Evolutionary conservation across 1,139 yeast species (phyloP), one percentile per base, ranked within the genome.

Genomic region (Pichia sp.): DNA sequence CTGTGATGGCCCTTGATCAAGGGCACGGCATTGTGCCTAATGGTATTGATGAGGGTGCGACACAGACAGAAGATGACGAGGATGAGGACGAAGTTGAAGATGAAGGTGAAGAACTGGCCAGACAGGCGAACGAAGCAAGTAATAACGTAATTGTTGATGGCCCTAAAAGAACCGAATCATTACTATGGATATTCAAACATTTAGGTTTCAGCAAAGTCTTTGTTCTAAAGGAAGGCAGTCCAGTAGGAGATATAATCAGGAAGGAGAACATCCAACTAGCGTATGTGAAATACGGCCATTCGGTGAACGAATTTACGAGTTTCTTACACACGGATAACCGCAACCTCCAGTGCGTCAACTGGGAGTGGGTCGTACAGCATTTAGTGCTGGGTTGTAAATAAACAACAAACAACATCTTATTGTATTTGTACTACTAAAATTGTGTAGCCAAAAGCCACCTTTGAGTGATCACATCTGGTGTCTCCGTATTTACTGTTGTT

Each of bases 331-430:
- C n/a, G 27, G 23, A 29, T 7, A 27, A 3, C 16, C 26, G 4
- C 5, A 10, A 37, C 16, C 29, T 27, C 9, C 29, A 28, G 6
- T 4, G 27, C 3, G 41, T 78, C 6, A 67, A 74, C 52, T 81
- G 86, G 81, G 90, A 83, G 58, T 82, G 90, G 90, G 67, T 81
- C 1, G 85, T 82, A 1, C 90, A 83, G 53, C 76, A 86, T 55
- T 71, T 81, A 8, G 79, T 82, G 29, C 36, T 36, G 26, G 29
- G 36, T 31, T 7, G 33, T 16, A 16, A 16, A 16, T 16, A 16
- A 16, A 16, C 23, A 16, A 16, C 23, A 16, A 16, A 16, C 23
- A 16, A 16, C 23, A 16, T 1, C 23, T 16, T 16, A 16, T 16
- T 16, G 23, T 16, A 16, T 16, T 16, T 16, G 23, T 16, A 16